Evolutionary conservation across 805 yeast genomes (phyloP).

Genomic region (Candida xiaguanensis): DNA sequence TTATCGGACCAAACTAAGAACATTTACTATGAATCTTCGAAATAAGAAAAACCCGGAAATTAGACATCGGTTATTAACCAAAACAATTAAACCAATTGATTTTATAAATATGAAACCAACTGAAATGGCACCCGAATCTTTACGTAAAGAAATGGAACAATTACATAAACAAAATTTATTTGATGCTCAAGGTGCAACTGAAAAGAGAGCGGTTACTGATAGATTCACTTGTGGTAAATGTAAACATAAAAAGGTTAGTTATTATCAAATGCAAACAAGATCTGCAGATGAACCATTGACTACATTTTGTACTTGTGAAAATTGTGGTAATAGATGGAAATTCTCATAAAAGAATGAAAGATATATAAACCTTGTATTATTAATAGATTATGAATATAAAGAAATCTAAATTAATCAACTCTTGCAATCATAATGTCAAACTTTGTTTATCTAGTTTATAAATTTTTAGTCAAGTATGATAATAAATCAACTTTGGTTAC

Average conservation of each 20-base stretch:
- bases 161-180: conserved; percentile 85
- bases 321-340: conserved; percentile 98
- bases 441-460: conserved; percentile 1
- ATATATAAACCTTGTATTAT: conserved; percentile 1
- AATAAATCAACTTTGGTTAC: conserved; percentile 86
- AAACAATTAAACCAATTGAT: conserved; percentile 61
- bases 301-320: conserved; percentile 96
- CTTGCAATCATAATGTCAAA: too few relatives aligned
- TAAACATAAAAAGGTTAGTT: conserved; percentile 94
- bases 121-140: conserved; percentile 91
- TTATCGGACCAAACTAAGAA: conserved; percentile 80
- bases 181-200: conserved; percentile 97
- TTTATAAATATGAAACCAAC: conserved; percentile 84
- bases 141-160: conserved; percentile 80
- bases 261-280: conserved; percentile 96
- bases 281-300: conserved; percentile 99
- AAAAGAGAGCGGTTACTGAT: conserved; percentile 93
- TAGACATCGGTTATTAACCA: conserved; percentile 61
- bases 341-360: conserved; percentile 52
- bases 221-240: conserved; percentile 97
- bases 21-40: conserved; percentile 81
- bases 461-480: conserved; percentile 44
- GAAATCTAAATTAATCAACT: not conserved
- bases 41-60: conserved; percentile 87
- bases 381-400: too few relatives aligned